Evolutionary conservation across 345 rosid species (phyloP).

Genomic region (Mercurialis annua): DNA sequence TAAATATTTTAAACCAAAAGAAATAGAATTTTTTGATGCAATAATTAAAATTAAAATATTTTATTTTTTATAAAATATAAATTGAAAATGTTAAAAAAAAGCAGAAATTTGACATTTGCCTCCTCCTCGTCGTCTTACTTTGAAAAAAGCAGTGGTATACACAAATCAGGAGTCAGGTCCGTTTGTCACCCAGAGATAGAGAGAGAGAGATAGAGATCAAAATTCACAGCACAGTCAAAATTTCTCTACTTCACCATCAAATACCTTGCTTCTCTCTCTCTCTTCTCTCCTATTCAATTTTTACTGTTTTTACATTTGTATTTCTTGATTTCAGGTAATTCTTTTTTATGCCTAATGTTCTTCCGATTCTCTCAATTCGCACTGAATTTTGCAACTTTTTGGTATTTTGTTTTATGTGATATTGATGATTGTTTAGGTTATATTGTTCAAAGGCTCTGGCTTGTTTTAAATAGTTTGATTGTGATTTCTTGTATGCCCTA

Average conservation of each 20-base stretch:
- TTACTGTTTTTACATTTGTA: background rate
- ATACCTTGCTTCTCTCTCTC: background rate
- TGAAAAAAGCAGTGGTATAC: too few species aligned
- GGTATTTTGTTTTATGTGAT: background rate
- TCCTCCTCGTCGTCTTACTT: too few species aligned
- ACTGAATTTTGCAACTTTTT: background rate
- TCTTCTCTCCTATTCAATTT: background rate
- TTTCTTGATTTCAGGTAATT: background rate
- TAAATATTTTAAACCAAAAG: too few species aligned
- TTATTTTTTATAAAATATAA: too few species aligned
- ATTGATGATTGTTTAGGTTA: conserved; percentile 1
- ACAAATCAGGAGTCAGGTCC: too few species aligned
- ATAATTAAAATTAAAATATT: too few species aligned
- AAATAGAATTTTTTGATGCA: too few species aligned
- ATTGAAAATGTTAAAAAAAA: too few species aligned
- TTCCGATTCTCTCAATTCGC: background rate
- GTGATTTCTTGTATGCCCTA: conserved; percentile 10
- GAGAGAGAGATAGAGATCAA: too few species aligned
- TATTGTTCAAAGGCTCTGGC: background rate
- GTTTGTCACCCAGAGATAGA: too few species aligned
- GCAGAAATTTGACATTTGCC: too few species aligned
- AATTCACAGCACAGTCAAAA: too few species aligned
- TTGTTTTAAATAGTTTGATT: background rate
- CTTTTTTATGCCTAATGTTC: background rate
- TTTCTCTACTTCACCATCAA: background rate